A percentile compares a stretch with the other conserved stretches of the same genome.
phyloP scores from a whole-genome alignment of 768 basidiomycete species.

The Rhizopogon salebrosus region DNA sequence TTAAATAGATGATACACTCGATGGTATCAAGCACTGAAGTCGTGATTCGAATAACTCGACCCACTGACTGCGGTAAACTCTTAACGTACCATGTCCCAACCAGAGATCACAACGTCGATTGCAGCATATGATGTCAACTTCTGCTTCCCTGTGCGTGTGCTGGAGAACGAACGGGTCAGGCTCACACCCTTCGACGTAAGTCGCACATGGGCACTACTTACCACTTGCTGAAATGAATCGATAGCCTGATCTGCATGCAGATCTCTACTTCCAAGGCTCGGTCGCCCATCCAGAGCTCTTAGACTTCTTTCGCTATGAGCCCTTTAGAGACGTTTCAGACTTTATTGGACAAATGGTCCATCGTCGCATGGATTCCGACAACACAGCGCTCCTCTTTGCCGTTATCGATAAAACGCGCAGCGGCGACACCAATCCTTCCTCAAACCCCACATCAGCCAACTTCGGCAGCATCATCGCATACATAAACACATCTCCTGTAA shows the following conservation, averaged over 20 bases:
- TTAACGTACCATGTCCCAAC: background rate
- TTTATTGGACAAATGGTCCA: conserved; percentile 33
- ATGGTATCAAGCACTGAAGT: too few species aligned
- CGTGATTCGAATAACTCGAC: too few species aligned
- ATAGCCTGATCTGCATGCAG: conserved; percentile 42
- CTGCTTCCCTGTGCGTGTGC: conserved; percentile 40
- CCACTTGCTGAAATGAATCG: background rate
- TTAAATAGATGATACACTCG: too few species aligned
- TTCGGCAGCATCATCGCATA: conserved; percentile 53
- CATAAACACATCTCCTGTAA: conserved; percentile 35
- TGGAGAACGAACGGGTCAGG: conserved; percentile 43
- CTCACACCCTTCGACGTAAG: conserved; percentile 41
- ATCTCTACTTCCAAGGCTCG: conserved; percentile 32
- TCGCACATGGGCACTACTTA: background rate
- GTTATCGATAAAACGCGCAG: conserved; percentile 45
- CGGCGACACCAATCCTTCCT: background rate
- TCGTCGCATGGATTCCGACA: conserved; percentile 30
- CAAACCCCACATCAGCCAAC: conserved; percentile 3
- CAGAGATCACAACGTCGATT: background rate
- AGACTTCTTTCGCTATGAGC: conserved; percentile 46
- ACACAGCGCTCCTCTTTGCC: conserved; percentile 38
- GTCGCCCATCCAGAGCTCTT: conserved; percentile 36
- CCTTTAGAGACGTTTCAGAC: conserved; percentile 33
- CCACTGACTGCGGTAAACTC: too few species aligned
- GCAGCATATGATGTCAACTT: conserved; percentile 40